Evolutionary conservation across 225 moss, liverwort and hornwort species (phyloP).

Genomic region (Polytrichum formosum): DNA sequence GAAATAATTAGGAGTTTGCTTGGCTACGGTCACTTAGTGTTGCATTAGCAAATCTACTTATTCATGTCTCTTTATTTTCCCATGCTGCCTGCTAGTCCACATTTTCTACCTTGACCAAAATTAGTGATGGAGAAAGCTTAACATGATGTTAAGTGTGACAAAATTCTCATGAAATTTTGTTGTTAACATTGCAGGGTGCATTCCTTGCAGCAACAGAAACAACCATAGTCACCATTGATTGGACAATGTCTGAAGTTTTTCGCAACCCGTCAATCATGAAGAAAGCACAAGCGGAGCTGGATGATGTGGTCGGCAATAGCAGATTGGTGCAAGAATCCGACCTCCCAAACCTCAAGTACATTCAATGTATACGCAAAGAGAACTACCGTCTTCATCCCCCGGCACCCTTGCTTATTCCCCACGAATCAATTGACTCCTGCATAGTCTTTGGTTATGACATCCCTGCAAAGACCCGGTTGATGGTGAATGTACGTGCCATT

Average conservation of each 20-base stretch:
- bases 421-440: conserved; percentile 23
- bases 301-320: background rate
- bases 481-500: conserved; percentile 37
- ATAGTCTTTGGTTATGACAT: conserved; percentile 16
- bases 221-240: background rate
- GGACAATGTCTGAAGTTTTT: background rate
- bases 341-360: conserved; percentile 14
- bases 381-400: conserved; percentile 43
- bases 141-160: background rate
- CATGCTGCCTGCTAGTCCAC: no score
- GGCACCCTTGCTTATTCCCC: conserved; percentile 32
- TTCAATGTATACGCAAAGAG: conserved; percentile 36
- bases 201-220: background rate
- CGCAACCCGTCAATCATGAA: background rate
- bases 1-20: no score
- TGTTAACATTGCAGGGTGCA: background rate
- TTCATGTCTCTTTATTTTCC: no score
- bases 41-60: no score
- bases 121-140: no score
- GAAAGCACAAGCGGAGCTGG: background rate
- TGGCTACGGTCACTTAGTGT: no score
- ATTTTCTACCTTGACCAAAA: background rate
- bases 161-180: background rate
- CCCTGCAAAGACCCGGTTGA: conserved; percentile 25
- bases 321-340: conserved; percentile 10